Conservation (phyloP, 768 basidiomycete genomes). For the Zangia roseola region DNA sequence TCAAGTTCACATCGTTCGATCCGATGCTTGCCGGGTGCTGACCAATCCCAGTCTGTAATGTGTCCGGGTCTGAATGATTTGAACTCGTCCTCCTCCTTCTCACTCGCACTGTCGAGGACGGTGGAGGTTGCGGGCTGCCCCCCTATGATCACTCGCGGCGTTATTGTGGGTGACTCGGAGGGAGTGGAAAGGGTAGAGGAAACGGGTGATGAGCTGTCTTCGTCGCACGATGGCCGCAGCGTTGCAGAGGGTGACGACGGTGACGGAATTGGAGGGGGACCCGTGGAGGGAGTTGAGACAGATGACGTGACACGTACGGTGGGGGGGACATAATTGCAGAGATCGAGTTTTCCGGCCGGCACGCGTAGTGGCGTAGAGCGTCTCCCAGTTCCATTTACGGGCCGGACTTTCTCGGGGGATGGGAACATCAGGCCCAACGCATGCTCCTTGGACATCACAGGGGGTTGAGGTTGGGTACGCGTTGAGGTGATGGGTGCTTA, state of each 20-base stretch:
- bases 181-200: constrained; percentile 31
- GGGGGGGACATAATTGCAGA: constrained; percentile 37
- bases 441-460: constrained; percentile 14
- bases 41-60: constrained; percentile 27
- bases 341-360: constrained; percentile 22
- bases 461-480: not conserved
- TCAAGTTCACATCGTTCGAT: not conserved
- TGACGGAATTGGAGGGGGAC: not conserved
- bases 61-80: not conserved
- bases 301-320: not conserved
- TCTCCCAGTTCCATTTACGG: not conserved
- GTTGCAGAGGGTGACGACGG: not conserved
- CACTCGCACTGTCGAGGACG: not conserved
- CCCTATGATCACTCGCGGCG: constrained; percentile 24
- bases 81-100: not conserved
- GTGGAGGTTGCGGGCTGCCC: constrained; percentile 24
- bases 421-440: constrained; percentile 6
- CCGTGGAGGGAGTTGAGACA: not conserved
- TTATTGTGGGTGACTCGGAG: constrained; percentile 16
- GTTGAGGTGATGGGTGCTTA: constrained; percentile 9
- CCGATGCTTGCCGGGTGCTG: not conserved
- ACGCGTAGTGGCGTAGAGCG: not conserved
- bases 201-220: constrained; percentile 22
- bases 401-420: not conserved
- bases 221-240: not conserved